These are phyloP conservation scores for Solanum clarkiae DNA, from an alignment of 257 asterid species.

Conservation along the genomic window DNA sequence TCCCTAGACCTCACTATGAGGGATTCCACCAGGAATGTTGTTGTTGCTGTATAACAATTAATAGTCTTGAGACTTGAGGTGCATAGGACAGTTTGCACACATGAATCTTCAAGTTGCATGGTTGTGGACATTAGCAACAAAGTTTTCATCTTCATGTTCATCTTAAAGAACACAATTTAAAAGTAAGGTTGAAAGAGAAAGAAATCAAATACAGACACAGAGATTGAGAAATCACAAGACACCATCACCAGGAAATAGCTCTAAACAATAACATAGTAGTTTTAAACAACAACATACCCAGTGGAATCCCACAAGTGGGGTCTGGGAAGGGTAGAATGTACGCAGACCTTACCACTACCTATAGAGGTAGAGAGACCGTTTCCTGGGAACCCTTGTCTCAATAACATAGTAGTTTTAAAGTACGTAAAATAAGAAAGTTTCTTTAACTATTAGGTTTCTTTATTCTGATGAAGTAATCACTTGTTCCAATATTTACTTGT, in stretches of 20 bases:
- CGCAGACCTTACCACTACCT: too few species aligned
- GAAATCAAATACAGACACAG: background rate
- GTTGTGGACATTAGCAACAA: background rate
- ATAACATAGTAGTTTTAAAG: background rate
- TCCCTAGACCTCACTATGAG: too few species aligned
- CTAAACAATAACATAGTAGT: background rate
- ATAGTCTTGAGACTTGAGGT: background rate
- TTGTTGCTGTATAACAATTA: background rate
- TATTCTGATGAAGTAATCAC: background rate
- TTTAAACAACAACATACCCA: background rate
- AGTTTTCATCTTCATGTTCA: background rate
- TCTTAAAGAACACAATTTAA: background rate
- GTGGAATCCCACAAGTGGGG: too few species aligned
- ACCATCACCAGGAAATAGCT: background rate
- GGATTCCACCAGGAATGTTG: too few species aligned
- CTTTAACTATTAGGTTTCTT: background rate
- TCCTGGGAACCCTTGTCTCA: background rate
- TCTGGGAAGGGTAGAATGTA: too few species aligned
- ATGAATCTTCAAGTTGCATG: background rate
- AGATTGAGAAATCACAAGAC: background rate
- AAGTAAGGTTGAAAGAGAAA: background rate
- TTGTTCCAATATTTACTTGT: background rate
- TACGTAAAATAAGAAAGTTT: background rate
- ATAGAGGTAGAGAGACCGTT: too few species aligned
- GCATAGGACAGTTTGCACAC: background rate